Evolutionary conservation across 352 stramenopile species (phyloP).

Genomic region (Phytopythium helicoides): DNA sequence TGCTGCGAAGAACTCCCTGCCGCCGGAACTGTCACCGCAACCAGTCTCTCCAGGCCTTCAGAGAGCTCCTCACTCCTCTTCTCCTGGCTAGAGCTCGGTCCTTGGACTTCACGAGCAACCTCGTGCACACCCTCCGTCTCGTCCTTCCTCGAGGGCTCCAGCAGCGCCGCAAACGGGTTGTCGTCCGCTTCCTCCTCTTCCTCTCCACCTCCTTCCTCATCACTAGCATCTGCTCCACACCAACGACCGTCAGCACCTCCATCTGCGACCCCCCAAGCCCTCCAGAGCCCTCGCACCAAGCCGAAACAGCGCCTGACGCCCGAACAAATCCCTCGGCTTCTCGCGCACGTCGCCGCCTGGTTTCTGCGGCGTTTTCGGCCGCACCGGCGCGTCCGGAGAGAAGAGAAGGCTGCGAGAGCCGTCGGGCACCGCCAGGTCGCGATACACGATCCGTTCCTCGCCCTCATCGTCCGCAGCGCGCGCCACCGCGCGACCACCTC

Average conservation of each 20-base stretch:
- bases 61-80: too few species aligned
- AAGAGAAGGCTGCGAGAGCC: conserved; percentile 18
- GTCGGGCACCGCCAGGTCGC: conserved; percentile 43
- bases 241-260: conserved; percentile 3
- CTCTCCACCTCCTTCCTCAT: conserved; percentile 31
- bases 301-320: conserved; percentile 30
- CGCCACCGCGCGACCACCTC: background rate
- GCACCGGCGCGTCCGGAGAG: conserved; percentile 11
- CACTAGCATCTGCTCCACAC: conserved; percentile 1
- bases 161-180: conserved; percentile 66
- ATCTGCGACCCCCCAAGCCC: too few species aligned
- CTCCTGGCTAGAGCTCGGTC: too few species aligned
- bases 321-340: conserved; percentile 42
- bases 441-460: conserved; percentile 58
- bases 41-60: too few species aligned
- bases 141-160: conserved; percentile 17
- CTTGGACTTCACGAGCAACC: too few species aligned
- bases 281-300: conserved; percentile 38
- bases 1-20: too few species aligned
- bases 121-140: too few species aligned
- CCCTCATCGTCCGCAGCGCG: conserved; percentile 22
- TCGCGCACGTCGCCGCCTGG: conserved; percentile 10
- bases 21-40: too few species aligned
- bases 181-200: conserved; percentile 29
- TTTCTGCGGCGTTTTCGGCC: background rate